Evolutionary conservation across 108 stramenopile species (phyloP).

Genomic region (Seminavis robusta): DNA sequence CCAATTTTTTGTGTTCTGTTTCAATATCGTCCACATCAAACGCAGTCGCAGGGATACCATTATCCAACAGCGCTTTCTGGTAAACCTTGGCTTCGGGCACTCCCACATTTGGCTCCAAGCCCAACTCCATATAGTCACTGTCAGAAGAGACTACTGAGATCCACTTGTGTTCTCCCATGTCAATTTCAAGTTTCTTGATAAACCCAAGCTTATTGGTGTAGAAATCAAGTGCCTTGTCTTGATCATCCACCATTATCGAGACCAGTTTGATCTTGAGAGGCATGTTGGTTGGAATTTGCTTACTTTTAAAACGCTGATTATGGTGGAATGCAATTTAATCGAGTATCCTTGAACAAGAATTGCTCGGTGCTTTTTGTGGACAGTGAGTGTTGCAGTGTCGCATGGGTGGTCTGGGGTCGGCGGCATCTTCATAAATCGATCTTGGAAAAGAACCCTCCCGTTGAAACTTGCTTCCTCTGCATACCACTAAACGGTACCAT

Average conservation of each 20-base stretch:
- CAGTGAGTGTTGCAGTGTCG: too few relatives aligned
- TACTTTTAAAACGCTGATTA: too few relatives aligned
- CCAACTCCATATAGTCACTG: neutral
- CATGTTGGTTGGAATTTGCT: neutral
- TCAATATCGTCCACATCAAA: slow-evolving; percentile 1
- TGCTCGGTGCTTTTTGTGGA: too few relatives aligned
- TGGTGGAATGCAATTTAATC: too few relatives aligned
- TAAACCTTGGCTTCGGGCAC: neutral
- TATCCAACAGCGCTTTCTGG: neutral
- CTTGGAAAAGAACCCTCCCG: too few relatives aligned
- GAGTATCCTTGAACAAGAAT: too few relatives aligned
- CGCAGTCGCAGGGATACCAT: neutral
- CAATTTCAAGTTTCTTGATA: neutral
- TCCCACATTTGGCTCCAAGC: neutral
- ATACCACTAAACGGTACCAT: too few relatives aligned
- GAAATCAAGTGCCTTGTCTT: neutral
- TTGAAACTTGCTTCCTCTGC: too few relatives aligned
- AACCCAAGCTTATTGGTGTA: neutral
- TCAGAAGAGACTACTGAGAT: neutral
- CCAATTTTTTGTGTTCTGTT: neutral
- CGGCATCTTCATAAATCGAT: too few relatives aligned
- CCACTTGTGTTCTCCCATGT: neutral
- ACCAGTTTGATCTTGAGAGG: neutral
- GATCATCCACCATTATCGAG: neutral
- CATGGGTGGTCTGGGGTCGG: too few relatives aligned